These are phyloP conservation scores for Suillus lakei DNA, from an alignment of 768 basidiomycete genomes.

Conservation along the genomic window DNA sequence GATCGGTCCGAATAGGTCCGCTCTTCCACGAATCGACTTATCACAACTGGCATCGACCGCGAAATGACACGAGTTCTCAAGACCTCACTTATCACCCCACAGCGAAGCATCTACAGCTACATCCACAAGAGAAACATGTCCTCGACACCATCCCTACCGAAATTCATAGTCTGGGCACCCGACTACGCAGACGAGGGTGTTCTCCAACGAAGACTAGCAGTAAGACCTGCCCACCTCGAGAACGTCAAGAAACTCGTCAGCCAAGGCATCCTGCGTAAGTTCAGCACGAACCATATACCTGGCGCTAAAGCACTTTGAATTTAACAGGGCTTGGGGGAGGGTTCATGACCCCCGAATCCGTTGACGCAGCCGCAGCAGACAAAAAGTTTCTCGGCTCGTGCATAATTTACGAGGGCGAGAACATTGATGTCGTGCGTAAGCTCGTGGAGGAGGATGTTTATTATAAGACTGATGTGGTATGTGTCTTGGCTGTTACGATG, in stretches of 20 bases:
- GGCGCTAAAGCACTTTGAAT: conserved; percentile 18
- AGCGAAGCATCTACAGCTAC: background rate
- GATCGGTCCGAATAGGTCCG: background rate
- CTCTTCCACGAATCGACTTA: conserved; percentile 4
- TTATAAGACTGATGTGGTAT: conserved; percentile 29
- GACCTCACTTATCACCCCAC: background rate
- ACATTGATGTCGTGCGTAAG: conserved; percentile 45
- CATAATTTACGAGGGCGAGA: conserved; percentile 58
- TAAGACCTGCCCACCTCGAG: conserved; percentile 56
- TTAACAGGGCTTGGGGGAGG: conserved; percentile 58
- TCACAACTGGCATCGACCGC: background rate
- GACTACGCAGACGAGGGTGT: conserved; percentile 64
- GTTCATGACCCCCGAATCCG: conserved; percentile 59
- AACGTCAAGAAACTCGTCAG: conserved; percentile 39
- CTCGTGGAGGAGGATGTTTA: conserved; percentile 30
- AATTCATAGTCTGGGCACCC: conserved; percentile 67
- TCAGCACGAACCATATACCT: background rate
- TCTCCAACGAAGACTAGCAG: conserved; percentile 54
- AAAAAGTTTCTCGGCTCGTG: conserved; percentile 65
- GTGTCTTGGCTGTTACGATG: background rate
- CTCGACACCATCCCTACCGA: conserved; percentile 18
- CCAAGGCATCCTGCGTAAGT: conserved; percentile 57
- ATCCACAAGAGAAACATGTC: conserved; percentile 19
- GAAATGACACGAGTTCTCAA: background rate
- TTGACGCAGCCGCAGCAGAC: conserved; percentile 47